phyloP scores from a whole-genome alignment of 2,329 filamentous ascomycete species.

The Fusarium paranaense region DNA sequence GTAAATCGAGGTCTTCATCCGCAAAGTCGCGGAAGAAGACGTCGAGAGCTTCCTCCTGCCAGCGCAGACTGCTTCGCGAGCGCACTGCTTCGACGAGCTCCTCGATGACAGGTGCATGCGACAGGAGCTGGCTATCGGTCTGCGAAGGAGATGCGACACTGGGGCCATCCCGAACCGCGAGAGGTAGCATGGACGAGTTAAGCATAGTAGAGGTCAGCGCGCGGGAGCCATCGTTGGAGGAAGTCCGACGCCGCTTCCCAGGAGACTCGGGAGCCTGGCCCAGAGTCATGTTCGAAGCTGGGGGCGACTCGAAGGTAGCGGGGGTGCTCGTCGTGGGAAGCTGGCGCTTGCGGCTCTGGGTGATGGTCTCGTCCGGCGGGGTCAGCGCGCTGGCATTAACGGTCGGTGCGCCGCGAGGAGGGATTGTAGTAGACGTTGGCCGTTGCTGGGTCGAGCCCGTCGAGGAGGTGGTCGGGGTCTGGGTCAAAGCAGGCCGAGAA shows the following conservation, averaged over 20 bases:
- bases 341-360: constrained; percentile 58
- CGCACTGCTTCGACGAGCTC: constrained; percentile 57
- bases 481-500: constrained; percentile 44
- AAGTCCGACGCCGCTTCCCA: constrained; percentile 50
- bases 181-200: constrained; percentile 46
- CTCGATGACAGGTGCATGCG: constrained; percentile 47
- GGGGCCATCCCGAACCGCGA: constrained; percentile 32
- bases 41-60: constrained; percentile 69
- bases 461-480: constrained; percentile 45
- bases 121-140: constrained; percentile 29
- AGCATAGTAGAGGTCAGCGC: constrained; percentile 38
- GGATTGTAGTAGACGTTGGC: constrained; percentile 50
- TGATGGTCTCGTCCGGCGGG: constrained; percentile 64
- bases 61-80: constrained; percentile 55
- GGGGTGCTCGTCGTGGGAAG: constrained; percentile 38
- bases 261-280: constrained; percentile 47
- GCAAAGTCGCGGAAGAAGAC: constrained; percentile 70
- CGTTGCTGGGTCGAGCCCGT: constrained; percentile 40
- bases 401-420: constrained; percentile 53
- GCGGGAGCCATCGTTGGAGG: constrained; percentile 43
- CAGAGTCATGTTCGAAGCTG: constrained; percentile 26
- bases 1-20: constrained; percentile 67
- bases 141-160: constrained; percentile 35
- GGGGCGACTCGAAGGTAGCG: constrained; percentile 38
- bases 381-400: constrained; percentile 61